Percentiles rank a stretch among this genome's conserved stretches.
Evolutionary conservation across 176 grass and related monocot genomes (phyloP).

Genomic region (Cenchrus americanus): DNA sequence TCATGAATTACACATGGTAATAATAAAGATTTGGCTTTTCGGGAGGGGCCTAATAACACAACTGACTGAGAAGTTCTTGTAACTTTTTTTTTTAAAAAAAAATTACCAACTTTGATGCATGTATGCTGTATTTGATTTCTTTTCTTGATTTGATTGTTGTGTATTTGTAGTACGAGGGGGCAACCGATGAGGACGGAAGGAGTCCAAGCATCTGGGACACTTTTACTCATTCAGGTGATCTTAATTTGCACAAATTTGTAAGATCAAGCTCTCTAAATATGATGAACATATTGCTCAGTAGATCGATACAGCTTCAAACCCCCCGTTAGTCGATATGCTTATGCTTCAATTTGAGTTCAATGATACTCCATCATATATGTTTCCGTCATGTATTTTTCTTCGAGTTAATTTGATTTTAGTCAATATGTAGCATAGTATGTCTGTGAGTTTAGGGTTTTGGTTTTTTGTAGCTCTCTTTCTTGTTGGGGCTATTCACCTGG

Average conservation of each 20-base stretch:
- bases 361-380: too few species aligned
- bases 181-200: constrained; percentile 68
- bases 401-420: background rate
- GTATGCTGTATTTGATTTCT: background rate
- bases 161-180: constrained; percentile 62
- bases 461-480: background rate
- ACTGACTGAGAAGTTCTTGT: background rate
- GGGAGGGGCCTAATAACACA: background rate
- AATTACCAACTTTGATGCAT: background rate
- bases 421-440: background rate
- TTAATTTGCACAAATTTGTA: background rate
- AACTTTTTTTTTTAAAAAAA: too few species aligned
- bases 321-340: background rate
- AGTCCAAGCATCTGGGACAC: constrained; percentile 79
- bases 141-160: background rate
- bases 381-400: too few species aligned
- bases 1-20: background rate
- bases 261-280: background rate
- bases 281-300: background rate
- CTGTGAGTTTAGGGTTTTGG: background rate
- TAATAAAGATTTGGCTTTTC: background rate
- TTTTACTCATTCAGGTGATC: constrained; percentile 64
- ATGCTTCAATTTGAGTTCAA: too few species aligned
- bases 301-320: background rate
- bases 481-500: background rate